These are phyloP conservation scores for Dactylella cylindrospora DNA, from an alignment of 2,329 filamentous ascomycete genomes.

Conservation along the genomic window DNA sequence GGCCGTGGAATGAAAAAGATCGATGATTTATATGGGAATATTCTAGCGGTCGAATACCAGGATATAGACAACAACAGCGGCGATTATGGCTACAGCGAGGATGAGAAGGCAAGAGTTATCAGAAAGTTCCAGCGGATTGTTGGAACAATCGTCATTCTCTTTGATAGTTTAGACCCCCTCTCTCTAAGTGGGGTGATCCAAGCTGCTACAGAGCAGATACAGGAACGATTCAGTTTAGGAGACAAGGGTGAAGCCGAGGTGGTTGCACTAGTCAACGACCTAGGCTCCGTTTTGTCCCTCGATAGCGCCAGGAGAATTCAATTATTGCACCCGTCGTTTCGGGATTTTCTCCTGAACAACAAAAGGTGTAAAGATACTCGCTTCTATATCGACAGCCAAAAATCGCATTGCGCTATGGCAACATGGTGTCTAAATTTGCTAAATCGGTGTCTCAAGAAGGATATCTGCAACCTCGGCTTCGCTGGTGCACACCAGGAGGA, in stretches of 20 bases:
- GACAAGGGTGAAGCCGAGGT: background rate
- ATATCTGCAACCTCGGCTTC: background rate
- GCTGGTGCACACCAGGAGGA: background rate
- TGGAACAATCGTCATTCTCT: background rate
- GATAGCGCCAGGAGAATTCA: background rate
- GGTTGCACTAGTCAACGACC: background rate
- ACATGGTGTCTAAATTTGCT: background rate
- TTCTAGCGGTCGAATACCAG: background rate
- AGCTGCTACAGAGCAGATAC: no score
- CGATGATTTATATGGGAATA: background rate
- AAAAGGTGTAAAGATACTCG: background rate
- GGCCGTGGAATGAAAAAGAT: background rate
- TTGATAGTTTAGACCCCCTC: background rate
- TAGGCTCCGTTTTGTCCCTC: background rate
- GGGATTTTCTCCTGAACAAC: background rate
- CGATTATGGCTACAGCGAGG: background rate
- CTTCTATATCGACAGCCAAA: background rate
- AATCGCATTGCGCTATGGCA: background rate
- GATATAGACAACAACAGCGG: no score
- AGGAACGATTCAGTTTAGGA: no score
- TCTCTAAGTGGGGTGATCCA: no score
- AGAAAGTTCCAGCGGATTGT: constrained; percentile 1
- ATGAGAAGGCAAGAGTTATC: background rate
- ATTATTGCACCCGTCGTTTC: background rate
- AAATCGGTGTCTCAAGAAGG: background rate